These are phyloP conservation scores for Arthroderma sp. DNA, from an alignment of 2,329 filamentous ascomycete genomes.

Conservation along the genomic window DNA sequence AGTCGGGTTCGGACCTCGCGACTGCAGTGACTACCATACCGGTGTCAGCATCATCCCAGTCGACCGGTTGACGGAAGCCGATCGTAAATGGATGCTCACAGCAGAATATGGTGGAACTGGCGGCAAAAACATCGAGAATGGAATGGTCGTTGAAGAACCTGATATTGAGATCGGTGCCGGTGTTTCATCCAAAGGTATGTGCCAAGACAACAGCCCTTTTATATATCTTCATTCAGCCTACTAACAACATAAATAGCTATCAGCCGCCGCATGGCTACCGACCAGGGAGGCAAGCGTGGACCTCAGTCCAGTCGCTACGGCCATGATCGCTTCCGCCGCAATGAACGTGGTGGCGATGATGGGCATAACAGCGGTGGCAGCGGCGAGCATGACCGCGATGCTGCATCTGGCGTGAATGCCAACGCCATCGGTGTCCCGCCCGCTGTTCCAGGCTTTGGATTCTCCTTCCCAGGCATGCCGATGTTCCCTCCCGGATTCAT, in stretches of 20 bases:
- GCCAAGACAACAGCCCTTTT: neutral
- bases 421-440: constrained; percentile 42
- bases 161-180: constrained; percentile 98
- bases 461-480: constrained; percentile 40
- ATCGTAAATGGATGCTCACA: constrained; percentile 92
- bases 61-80: constrained; percentile 81
- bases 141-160: constrained; percentile 87
- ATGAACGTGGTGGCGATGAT: constrained; percentile 16
- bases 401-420: constrained; percentile 18
- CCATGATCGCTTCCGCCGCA: constrained; percentile 21
- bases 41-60: constrained; percentile 92
- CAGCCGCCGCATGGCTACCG: constrained; percentile 41
- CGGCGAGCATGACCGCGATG: constrained; percentile 26
- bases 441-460: constrained; percentile 44
- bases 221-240: neutral
- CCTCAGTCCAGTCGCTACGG: constrained; percentile 34
- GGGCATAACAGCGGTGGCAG: constrained; percentile 18
- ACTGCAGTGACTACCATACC: constrained; percentile 90
- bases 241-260: constrained; percentile 31
- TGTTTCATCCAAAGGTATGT: constrained; percentile 74
- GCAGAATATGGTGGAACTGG: constrained; percentile 90
- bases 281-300: constrained; percentile 39
- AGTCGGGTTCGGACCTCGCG: constrained; percentile 89
- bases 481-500: constrained; percentile 40
- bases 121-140: constrained; percentile 63